A percentile compares a stretch with the other conserved stretches of the same genome.
phyloP scores from a whole-genome alignment of 768 basidiomycete species.

The Mycena maculata region DNA sequence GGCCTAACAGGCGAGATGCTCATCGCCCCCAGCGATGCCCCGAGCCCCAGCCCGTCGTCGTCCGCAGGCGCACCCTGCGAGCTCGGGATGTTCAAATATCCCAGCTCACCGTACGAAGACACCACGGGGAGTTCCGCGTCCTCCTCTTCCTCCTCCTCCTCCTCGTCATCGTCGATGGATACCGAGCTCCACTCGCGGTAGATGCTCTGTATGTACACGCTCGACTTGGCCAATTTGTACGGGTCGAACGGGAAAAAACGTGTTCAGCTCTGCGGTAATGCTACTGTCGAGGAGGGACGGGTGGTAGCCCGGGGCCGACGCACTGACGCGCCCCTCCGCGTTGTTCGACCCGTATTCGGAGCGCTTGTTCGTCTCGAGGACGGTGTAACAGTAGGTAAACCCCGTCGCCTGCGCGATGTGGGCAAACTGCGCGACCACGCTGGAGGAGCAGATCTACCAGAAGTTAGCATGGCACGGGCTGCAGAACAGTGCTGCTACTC shows the following conservation, averaged over 20 bases:
- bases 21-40: conserved; percentile 81
- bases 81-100: conserved; percentile 7
- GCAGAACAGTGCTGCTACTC: conserved; percentile 24
- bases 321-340: conserved; percentile 30
- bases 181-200: conserved; percentile 94
- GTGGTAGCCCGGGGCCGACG: conserved; percentile 15
- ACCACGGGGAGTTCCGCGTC: not conserved
- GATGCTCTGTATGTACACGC: conserved; percentile 79
- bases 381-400: conserved; percentile 94
- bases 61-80: conserved; percentile 36
- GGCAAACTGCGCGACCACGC: conserved; percentile 95
- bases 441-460: conserved; percentile 84
- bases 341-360: conserved; percentile 57
- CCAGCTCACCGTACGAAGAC: conserved; percentile 12
- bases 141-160: conserved; percentile 28
- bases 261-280: conserved; percentile 79
- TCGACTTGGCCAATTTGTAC: conserved; percentile 87
- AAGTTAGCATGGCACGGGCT: conserved; percentile 10
- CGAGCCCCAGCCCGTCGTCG: conserved; percentile 70
- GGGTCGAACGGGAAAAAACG: conserved; percentile 99
- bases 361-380: conserved; percentile 89
- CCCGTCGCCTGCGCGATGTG: conserved; percentile 88
- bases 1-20: conserved; percentile 76
- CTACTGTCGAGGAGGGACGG: conserved; percentile 47
- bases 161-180: conserved; percentile 72